phyloP scores from a whole-genome alignment of 495 filamentous ascomycete genomes.

The Hyaloscypha bicolor region DNA sequence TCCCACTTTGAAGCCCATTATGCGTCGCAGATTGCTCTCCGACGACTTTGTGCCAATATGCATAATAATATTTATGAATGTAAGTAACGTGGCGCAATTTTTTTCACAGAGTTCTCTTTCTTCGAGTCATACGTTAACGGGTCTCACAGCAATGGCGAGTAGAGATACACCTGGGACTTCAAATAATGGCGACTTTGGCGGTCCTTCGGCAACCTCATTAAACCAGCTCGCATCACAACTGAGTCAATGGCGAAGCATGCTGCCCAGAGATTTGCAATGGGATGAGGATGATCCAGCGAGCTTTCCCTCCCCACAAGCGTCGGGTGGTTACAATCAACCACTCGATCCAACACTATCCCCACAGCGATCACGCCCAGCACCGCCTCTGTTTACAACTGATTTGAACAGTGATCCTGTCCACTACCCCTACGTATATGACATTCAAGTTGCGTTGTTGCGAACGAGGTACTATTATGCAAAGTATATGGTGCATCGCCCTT shows the following conservation, averaged over 20 bases:
- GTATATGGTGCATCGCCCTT: constrained; percentile 60
- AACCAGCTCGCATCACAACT: constrained; percentile 52
- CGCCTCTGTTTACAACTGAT: constrained; percentile 50
- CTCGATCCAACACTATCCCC: constrained; percentile 30
- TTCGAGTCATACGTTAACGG: background rate
- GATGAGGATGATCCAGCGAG: constrained; percentile 49
- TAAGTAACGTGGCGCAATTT: constrained; percentile 29
- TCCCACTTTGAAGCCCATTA: constrained; percentile 58
- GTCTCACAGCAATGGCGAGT: constrained; percentile 19
- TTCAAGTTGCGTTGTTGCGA: constrained; percentile 57
- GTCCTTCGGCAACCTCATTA: constrained; percentile 41
- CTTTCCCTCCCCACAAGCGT: constrained; percentile 34
- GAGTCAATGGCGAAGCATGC: constrained; percentile 55
- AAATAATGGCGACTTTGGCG: constrained; percentile 15
- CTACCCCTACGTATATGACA: constrained; percentile 53
- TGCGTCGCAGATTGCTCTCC: constrained; percentile 58
- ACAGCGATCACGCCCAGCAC: constrained; percentile 1
- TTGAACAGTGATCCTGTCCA: constrained; percentile 43
- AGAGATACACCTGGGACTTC: constrained; percentile 17
- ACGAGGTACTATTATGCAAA: constrained; percentile 62
- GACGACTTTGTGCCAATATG: constrained; percentile 52
- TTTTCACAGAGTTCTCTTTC: background rate
- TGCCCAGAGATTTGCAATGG: constrained; percentile 57
- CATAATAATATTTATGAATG: constrained; percentile 52
- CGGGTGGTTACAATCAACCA: constrained; percentile 11